A percentile compares a stretch with the other conserved stretches of the same genome.
Conservation (phyloP, 805 yeast genomes). For the Metschnikowia colocasiae region DNA sequence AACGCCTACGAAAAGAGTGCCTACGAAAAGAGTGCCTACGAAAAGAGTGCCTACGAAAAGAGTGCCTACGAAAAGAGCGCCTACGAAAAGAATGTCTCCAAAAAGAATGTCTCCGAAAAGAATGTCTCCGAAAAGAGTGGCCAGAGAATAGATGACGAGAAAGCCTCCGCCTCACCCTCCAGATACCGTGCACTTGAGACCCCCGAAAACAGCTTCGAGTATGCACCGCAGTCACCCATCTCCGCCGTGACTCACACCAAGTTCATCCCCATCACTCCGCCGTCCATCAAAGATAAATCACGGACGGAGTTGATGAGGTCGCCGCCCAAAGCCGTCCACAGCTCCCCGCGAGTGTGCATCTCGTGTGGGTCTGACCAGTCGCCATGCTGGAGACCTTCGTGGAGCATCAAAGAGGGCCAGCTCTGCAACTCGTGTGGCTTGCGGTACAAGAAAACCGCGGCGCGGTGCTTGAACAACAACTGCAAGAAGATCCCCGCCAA, state of each 20-base stretch:
- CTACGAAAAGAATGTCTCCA: too few species aligned
- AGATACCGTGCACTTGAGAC: not conserved
- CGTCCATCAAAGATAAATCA: slow-evolving; percentile 30
- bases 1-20: too few species aligned
- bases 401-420: slow-evolving; percentile 91
- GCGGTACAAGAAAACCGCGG: slow-evolving; percentile 89
- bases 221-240: not conserved
- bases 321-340: slow-evolving; percentile 25
- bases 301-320: slow-evolving; percentile 31
- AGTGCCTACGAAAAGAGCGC: too few species aligned
- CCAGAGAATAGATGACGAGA: too few species aligned
- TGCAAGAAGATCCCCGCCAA: slow-evolving; percentile 94
- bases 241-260: slow-evolving; percentile 8
- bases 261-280: slow-evolving; percentile 43
- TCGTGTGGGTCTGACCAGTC: slow-evolving; percentile 89
- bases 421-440: slow-evolving; percentile 95
- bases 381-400: slow-evolving; percentile 98
- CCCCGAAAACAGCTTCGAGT: not conserved
- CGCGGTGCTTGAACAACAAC: slow-evolving; percentile 70
- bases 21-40: too few species aligned
- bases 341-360: slow-evolving; percentile 60
- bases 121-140: too few species aligned
- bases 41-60: too few species aligned
- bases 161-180: not conserved
- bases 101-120: too few species aligned